Evolutionary conservation across 2,329 filamentous ascomycete genomes (phyloP), one percentile per base, ranked within the genome.

Genomic region (Venturia carpophila): DNA sequence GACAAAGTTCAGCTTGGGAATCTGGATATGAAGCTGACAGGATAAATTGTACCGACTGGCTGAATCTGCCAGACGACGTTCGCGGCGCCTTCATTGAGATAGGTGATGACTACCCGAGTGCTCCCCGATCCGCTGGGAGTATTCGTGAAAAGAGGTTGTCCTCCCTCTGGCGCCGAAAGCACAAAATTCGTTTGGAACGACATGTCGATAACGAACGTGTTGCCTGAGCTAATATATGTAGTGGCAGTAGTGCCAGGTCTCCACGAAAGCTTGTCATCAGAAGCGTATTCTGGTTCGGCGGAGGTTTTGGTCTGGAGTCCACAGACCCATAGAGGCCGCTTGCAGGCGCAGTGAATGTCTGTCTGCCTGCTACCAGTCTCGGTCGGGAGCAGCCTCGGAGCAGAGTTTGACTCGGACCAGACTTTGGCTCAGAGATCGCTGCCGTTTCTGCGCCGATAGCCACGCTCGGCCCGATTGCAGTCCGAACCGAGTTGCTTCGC

Each of bases 1-100:
- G 17, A 4, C 34, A 3, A 10, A 37, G 27, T 19, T 58, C 52
- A 58, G 52, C 52, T 3, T 58, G 37, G 11, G 27, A 15, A 58
- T 9, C 11, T 15, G 13, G 7, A 2, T 5, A n/a, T n/a, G 52
- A 37, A 37, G 19, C 30, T n/a, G 7, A 9, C 1, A 13, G 30
- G 7, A 55, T 11, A n/a, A 37, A 9, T 3, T 34, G 27, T 58
- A 58, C 69, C 39, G 65, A 49, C n/a, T 67, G 65, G 34, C 41
- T 66, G 21, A 58, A 75, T 67, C 73, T 68, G 45, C 72, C 67
- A 92, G 68, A 92, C 87, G 63, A 88, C 82, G 73, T 94, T 93
- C 64, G 90, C 89, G 30, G 88, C 87, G 30, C 90, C 90, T 74
- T 94, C 90, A 30, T 80, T 81, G 11, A 85, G 74, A 68, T 84